Base-by-base conservation (phyloP, 108 stramenopile species). In the Nitzschia inconspicua region DNA sequence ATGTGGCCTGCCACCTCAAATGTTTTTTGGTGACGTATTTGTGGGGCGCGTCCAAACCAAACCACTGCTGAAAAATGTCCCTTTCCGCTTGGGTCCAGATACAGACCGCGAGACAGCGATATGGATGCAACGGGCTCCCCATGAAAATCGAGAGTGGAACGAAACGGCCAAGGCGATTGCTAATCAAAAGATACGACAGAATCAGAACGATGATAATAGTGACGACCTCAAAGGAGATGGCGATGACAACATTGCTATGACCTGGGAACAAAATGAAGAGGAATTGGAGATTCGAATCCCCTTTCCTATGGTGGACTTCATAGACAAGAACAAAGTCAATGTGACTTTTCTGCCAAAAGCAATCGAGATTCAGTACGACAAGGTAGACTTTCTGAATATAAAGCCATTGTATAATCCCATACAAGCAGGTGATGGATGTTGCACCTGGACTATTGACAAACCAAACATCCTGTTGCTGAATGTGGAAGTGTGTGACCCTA, bases 1-100 rank as follows among this genome's bases (percentile, higher is more conserved):
- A 27, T 83, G 80, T 60, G 91, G 91, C 0, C 89, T 69, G 53
- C 91, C 91, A 2, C 54, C 85, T n/a, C 91, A 87, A 8, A 79
- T 85, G 8, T 89, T 93, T 66, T 93, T 87, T 55, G 91, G 91
- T 28, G 85, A 93, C 49, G 72, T 93, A 0, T 89, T 87, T 44
- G 44, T 93, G 0, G 91, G 85, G n/a, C 59, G 91, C 4, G 71
- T 84, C 2, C 57, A 68, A 35, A 62, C 70, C 18, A 63, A 64
- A 35, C 70, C 70, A 2, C 28, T 18, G 19, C 32, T 86, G 50
- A 50, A 53, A 37, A 86, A 92, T 50, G 30, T 72, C 52, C 66
- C 48, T 32, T 83, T 74, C 59, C 75, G 26, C 29, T 51, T 51
- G 10, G 77, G 67, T 14, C 47, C 49, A 7, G 81, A 84, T 62